Evolutionary conservation across 2,329 filamentous ascomycete species (phyloP).

Genomic region (Chaetomium sp.): DNA sequence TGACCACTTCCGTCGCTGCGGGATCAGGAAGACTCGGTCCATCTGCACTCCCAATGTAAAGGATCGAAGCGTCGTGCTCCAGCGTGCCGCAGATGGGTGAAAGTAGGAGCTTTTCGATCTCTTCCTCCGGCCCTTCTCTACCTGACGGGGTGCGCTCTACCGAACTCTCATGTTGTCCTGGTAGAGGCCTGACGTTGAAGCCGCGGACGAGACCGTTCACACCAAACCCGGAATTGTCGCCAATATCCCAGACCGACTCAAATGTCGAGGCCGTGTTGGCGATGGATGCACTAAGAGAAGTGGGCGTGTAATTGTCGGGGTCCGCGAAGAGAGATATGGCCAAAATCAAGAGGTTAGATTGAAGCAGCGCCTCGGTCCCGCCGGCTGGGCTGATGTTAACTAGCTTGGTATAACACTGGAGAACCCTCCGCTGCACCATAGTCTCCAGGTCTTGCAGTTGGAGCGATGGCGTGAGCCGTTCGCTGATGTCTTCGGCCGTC

Average conservation of each 20-base stretch:
- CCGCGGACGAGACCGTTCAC: slow-evolving; percentile 79
- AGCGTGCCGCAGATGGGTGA: slow-evolving; percentile 75
- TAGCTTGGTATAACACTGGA: slow-evolving; percentile 91
- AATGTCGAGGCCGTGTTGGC: slow-evolving; percentile 84
- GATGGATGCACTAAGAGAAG: slow-evolving; percentile 82
- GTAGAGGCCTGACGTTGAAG: slow-evolving; percentile 64
- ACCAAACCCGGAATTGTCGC: slow-evolving; percentile 91
- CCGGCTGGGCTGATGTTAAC: slow-evolving; percentile 82
- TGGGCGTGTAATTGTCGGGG: slow-evolving; percentile 79
- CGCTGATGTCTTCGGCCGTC: slow-evolving; percentile 76
- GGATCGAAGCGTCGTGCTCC: slow-evolving; percentile 79
- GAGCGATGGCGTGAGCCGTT: slow-evolving; percentile 75
- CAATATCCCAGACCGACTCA: slow-evolving; percentile 90
- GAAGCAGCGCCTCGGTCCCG: slow-evolving; percentile 76
- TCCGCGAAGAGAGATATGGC: slow-evolving; percentile 90
- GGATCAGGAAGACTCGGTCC: slow-evolving; percentile 60
- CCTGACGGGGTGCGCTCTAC: slow-evolving; percentile 40
- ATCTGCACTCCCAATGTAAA: slow-evolving; percentile 59
- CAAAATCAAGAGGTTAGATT: slow-evolving; percentile 84
- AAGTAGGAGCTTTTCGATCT: slow-evolving; percentile 54
- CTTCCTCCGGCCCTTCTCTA: slow-evolving; percentile 54
- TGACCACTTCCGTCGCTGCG: slow-evolving; percentile 86
- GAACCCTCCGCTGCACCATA: slow-evolving; percentile 86
- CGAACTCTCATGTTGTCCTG: slow-evolving; percentile 58
- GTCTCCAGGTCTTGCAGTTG: slow-evolving; percentile 86